Percentiles rank a stretch among this genome's conserved stretches.
Conservation (phyloP, 2,329 filamentous ascomycete species). For the Aspergillus pseudoviridinutans region DNA sequence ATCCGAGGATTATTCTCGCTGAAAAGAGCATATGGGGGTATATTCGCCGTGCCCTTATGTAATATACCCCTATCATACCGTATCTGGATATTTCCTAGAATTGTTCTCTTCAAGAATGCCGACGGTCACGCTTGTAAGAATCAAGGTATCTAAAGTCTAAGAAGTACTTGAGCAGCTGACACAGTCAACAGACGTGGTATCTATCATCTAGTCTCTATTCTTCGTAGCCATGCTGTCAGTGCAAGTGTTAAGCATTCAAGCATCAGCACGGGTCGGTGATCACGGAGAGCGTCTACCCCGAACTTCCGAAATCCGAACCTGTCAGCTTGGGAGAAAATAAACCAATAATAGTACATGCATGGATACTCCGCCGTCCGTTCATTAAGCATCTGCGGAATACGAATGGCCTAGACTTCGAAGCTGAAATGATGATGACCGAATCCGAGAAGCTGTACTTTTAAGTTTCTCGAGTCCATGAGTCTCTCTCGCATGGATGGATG, state of each 20-base stretch:
- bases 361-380: too few species aligned
- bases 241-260: background rate
- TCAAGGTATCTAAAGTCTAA: too few species aligned
- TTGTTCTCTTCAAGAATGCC: background rate
- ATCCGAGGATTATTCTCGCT: background rate
- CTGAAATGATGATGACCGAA: background rate
- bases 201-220: background rate
- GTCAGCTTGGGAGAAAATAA: background rate
- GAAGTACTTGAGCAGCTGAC: too few species aligned
- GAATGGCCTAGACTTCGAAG: background rate
- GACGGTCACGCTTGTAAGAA: background rate
- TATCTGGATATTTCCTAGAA: background rate
- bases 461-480: background rate
- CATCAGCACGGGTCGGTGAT: slow-evolving; percentile 6
- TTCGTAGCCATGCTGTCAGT: background rate
- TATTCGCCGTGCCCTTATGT: too few species aligned
- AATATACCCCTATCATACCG: too few species aligned
- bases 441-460: too few species aligned
- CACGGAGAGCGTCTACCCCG: slow-evolving; percentile 9
- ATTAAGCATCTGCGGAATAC: background rate
- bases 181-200: too few species aligned
- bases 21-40: background rate
- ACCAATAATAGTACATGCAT: too few species aligned
- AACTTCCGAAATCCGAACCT: background rate
- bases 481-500: background rate